Conservation (phyloP, 2,329 filamentous ascomycete species). For the Trichoderma semiorbis region DNA sequence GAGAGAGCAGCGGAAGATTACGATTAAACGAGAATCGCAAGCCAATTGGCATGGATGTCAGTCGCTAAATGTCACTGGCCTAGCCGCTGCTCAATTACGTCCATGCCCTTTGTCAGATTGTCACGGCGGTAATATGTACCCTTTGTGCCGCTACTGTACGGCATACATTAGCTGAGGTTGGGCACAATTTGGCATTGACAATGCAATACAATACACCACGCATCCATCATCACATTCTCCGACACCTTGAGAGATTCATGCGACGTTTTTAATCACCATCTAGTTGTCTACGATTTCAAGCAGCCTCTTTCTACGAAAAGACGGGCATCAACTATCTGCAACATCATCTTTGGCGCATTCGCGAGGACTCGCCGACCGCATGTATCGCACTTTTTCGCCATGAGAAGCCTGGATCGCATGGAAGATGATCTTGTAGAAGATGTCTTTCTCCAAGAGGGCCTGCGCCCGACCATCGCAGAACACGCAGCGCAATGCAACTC, state of each 20-base stretch:
- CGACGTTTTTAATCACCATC: neutral
- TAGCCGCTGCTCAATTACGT: neutral
- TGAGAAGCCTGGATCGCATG: neutral
- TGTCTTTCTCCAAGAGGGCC: conserved; percentile 9
- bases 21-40: neutral
- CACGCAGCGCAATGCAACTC: neutral
- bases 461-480: conserved; percentile 1
- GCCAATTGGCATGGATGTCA: neutral
- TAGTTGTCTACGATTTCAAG: neutral
- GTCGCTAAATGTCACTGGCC: neutral
- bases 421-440: conserved; percentile 2
- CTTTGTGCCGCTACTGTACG: neutral
- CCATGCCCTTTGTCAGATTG: neutral
- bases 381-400: neutral
- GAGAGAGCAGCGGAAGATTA: neutral
- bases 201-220: neutral
- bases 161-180: neutral
- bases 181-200: neutral
- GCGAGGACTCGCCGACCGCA: neutral
- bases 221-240: neutral
- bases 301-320: neutral
- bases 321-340: neutral
- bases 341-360: neutral
- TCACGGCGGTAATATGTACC: neutral
- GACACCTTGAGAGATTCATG: neutral